Evolutionary conservation across 1,139 yeast genomes (phyloP), one percentile per base, ranked within the genome.

Genomic region (Blastobotrys petasosporus): DNA sequence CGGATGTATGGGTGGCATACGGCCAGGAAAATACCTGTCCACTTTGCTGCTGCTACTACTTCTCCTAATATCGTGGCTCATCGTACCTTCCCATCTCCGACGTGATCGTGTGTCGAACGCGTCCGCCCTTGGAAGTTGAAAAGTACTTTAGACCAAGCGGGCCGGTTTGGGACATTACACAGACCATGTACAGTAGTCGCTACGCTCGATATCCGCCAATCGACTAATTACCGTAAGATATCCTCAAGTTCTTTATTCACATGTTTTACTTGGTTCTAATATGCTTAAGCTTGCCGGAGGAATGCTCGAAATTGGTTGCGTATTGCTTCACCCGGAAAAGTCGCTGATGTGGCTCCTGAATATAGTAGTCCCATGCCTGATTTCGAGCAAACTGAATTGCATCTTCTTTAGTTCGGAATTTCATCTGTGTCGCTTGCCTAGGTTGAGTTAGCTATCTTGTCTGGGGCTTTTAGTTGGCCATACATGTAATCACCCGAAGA

Each of bases 281-380:
- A 64, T 80, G 86, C 71, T 85, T 85, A 66, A 85, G 75, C 48
- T 85, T 84, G 35, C 85, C 86, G 9, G 79, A 58, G 33, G 81
- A 74, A 65, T 84, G 92, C 62, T 69, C 69, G 64, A 85, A 85
- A 73, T 85, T 85, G 50, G 72, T 69, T 35, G 90, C 74, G 62
- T 85, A 85, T 45, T 80, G 84, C 74, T 86, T 86, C 74, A 76
- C 77, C 63, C 80, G 75, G 69, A 85, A 84, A 52, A 75, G 80
- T 61, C 85, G 81, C 63, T 69, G 69, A 63, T 85, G 82, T 48
- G 95, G 94, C 65, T 85, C 94, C 65, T 83, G 86, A 50, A 86
- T 78, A 59, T 82, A 84, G 61, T 80, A 85, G 57, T 82, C 83
- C 92, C 94, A 86, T 39, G 95, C 73, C 65, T 86, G 94, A 52